Evolutionary conservation across 2,329 filamentous ascomycete genomes (phyloP).

Genomic region (Trichoderma hamatum): DNA sequence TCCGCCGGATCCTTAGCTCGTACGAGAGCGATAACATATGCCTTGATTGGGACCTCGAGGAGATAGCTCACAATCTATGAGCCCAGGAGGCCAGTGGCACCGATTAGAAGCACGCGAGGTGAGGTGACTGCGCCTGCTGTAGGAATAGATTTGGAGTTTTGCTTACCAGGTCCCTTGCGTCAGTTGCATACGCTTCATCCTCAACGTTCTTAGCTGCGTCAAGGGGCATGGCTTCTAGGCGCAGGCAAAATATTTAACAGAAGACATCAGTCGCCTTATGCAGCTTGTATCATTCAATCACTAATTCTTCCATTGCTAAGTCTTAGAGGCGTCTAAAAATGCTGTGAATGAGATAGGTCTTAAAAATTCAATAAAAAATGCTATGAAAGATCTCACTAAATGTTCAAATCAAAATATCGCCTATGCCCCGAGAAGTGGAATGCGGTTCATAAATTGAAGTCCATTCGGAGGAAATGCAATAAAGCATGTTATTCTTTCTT

Average conservation of each 20-base stretch:
- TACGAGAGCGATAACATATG: background rate
- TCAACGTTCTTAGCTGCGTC: conserved; percentile 37
- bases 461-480: background rate
- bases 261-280: background rate
- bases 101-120: conserved; percentile 56
- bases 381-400: no score
- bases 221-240: conserved; percentile 31
- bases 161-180: conserved; percentile 41
- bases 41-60: background rate
- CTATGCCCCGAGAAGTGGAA: background rate
- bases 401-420: no score
- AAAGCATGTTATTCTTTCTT: background rate
- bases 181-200: conserved; percentile 58
- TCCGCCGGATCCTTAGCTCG: conserved; percentile 65
- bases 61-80: background rate
- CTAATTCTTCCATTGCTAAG: background rate
- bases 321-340: no score
- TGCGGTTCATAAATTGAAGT: background rate
- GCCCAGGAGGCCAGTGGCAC: background rate
- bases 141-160: conserved; percentile 36
- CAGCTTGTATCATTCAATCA: background rate
- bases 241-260: conserved; percentile 25
- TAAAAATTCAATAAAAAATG: no score
- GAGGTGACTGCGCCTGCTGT: conserved; percentile 46
- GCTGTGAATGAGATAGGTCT: no score